Evolutionary conservation across 2,329 filamentous ascomycete genomes (phyloP), one percentile per base, ranked within the genome.

Genomic region (Dactylellina leptospora): DNA sequence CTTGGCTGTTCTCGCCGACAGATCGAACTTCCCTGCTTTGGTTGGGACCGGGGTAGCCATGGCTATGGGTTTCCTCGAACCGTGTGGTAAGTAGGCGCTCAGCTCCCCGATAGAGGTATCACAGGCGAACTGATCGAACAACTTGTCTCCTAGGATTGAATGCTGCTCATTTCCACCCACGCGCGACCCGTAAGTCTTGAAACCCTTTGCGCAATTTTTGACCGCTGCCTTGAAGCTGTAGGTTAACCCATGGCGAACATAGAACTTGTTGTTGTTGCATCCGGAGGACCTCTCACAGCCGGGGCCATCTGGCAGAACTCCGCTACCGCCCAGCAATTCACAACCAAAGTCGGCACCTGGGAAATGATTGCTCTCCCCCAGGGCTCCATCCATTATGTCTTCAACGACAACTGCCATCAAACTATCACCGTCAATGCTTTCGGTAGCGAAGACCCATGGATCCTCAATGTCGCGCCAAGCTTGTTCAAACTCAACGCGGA

Each of bases 21-120:
- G 73, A 25, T 72, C 75, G 10, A 74, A 28, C 42, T 60, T 60
- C 23, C 56, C 56, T 50, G 56, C 56, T 10, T 28, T 60, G 27
- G 45, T 60, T 10, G 56, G 56, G 10, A 60, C 56, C 28, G 56
- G 56, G 16, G 56, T 60, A 3, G 56, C 56, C 11, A 60, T 60
- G 56, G 56, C 56, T 20, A 60, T 60, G 56, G 56, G 56, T 38
- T 60, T 60, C 22, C 56, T 60, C 18, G 56, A 60, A 20, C 56
- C 56, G 20, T 60, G 56, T 18, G 56, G 38, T 55, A 42, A 22
- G 33, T 40, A 42, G 13, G 25, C 18, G 42, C 25, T 11, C 18
- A 55, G 23, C 23, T 42, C 18, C 40, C 4, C 3, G 13, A 8
- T 54, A 54, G 16, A 18, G 10, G 36, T 9, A 18, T 6, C 16